Percentiles rank a stretch among this genome's conserved stretches.
phyloP scores from a whole-genome alignment of 768 basidiomycete species.

The Obba rivulosa region DNA sequence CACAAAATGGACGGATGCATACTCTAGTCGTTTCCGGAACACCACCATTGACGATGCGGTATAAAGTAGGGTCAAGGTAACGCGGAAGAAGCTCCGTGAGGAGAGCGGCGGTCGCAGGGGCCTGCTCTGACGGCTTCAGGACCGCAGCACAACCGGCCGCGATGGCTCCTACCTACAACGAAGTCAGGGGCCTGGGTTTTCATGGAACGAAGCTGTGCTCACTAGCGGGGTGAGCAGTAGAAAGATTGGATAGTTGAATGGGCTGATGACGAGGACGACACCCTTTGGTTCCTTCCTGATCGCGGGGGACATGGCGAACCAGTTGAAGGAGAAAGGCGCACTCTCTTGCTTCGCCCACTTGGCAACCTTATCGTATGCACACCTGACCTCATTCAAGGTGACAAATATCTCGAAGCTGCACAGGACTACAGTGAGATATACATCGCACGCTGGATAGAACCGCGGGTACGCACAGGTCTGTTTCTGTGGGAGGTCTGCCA shows the following conservation, averaged over 20 bases:
- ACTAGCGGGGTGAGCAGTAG: conserved; percentile 55
- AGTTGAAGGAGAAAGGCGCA: conserved; percentile 50
- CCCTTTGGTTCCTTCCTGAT: conserved; percentile 76
- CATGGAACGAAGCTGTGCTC: conserved; percentile 12
- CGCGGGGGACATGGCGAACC: conserved; percentile 51
- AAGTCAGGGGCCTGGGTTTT: no score
- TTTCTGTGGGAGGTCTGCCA: conserved; percentile 56
- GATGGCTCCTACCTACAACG: conserved; percentile 48
- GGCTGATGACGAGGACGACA: conserved; percentile 60
- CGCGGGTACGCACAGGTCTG: conserved; percentile 35
- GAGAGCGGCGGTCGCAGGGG: conserved; percentile 49
- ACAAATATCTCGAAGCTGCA: conserved; percentile 61
- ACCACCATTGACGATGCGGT: conserved; percentile 66
- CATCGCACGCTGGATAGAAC: neutral
- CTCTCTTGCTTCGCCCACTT: conserved; percentile 68
- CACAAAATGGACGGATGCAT: neutral
- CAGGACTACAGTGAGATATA: neutral
- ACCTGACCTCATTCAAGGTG: conserved; percentile 44
- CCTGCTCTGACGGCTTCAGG: conserved; percentile 73
- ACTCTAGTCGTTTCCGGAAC: conserved; percentile 59
- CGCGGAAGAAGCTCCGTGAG: conserved; percentile 65
- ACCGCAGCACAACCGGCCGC: conserved; percentile 72
- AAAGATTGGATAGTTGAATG: conserved; percentile 74
- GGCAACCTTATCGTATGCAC: conserved; percentile 56
- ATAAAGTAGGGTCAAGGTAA: conserved; percentile 65